Base-by-base conservation (phyloP, 2,329 filamentous ascomycete species). In the Grosmannia serpens region DNA sequence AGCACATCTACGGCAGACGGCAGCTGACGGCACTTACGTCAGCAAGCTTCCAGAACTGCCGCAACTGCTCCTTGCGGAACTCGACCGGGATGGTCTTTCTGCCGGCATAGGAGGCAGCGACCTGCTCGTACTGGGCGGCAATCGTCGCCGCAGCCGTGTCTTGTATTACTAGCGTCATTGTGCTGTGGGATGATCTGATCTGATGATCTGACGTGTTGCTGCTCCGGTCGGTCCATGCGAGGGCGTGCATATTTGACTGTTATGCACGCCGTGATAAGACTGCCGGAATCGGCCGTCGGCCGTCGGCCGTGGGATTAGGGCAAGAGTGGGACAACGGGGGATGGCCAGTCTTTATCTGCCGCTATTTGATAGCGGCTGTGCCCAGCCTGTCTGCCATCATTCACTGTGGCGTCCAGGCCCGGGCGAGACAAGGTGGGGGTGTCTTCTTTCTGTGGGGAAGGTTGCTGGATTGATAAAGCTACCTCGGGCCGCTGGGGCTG, bases 31-130 rank as follows among this genome's bases (percentile, higher is more conserved):
- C 11, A 13, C 33, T 41, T 54, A 54, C 52, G 38, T 71, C 67
- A 22, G 75, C 52, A 64, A 75, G 67, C 71, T 71, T 73, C 68
- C 69, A 76, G 44, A 71, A 55, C 62, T 74, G 70, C 58, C 72
- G 72, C 7, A 75, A 66, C 62, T 75, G 73, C 65, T 68, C 70
- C 59, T 71, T 71, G n/a, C 72, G 67, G 70, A 71, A 75, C 56
- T 66, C 65, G 4, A 73, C 61, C 6, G 64, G 61, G 41, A 73
- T 73, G 27, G 73, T 75, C 24, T 63, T 67, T 22, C 67, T 20
- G 27, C 6, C 15, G 27, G 29, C 44, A 51, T 47, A 54, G 4
- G 52, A 41, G n/a, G 52, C 52, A 4, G 52, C 22, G 7, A 54
- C 52, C 33, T 27, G 4, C 5, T 54, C 52, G 31, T 41, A 27